Percentiles rank a stretch among this genome's conserved stretches.
Evolutionary conservation across 2,329 filamentous ascomycete genomes (phyloP).

Genomic region (Claviceps lovelessii): DNA sequence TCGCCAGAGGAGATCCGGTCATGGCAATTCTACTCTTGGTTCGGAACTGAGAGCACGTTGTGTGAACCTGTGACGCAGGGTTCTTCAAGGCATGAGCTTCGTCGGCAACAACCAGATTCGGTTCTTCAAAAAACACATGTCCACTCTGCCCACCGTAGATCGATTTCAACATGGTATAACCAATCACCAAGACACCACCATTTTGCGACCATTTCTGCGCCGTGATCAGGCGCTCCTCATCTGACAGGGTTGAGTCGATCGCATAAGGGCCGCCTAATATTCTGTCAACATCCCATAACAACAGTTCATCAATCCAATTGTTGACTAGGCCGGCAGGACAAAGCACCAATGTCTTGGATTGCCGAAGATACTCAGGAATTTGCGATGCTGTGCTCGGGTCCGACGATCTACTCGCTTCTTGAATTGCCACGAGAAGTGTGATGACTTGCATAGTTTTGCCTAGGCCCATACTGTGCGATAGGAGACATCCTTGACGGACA

Average conservation of each 20-base stretch:
- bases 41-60: conserved; percentile 42
- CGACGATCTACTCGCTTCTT: conserved; percentile 46
- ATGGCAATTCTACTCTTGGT: conserved; percentile 65
- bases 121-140: conserved; percentile 39
- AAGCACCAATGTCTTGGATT: conserved; percentile 54
- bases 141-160: conserved; percentile 22
- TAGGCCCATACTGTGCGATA: conserved; percentile 83
- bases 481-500: conserved; percentile 56
- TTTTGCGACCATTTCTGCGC: conserved; percentile 45
- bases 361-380: conserved; percentile 50
- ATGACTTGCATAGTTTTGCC: conserved; percentile 91
- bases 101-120: conserved; percentile 67
- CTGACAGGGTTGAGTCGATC: conserved; percentile 30
- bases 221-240: conserved; percentile 24
- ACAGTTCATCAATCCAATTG: conserved; percentile 72
- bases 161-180: conserved; percentile 53
- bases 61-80: conserved; percentile 33
- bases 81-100: conserved; percentile 77
- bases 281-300: conserved; percentile 48
- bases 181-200: conserved; percentile 64
- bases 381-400: conserved; percentile 46
- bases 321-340: conserved; percentile 62
- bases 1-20: conserved; percentile 75
- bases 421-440: conserved; percentile 62
- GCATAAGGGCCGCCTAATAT: conserved; percentile 42